Percentiles rank a stretch among this genome's conserved stretches.
These are phyloP conservation scores for Bonia amplexicaulis DNA, from an alignment of 176 grass and related monocot genomes.

Conservation along the genomic window DNA sequence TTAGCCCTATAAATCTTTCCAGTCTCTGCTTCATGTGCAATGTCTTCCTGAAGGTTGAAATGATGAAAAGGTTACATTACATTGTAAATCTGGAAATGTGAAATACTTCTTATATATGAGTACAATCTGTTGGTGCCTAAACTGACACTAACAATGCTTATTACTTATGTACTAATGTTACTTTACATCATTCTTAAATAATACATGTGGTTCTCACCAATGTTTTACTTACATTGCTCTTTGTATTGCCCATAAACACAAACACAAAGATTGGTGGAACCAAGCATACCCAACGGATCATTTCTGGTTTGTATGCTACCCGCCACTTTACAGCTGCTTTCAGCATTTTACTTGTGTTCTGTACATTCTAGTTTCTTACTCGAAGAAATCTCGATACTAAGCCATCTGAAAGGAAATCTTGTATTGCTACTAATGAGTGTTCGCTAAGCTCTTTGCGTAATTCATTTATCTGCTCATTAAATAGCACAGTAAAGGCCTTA, in stretches of 20 bases:
- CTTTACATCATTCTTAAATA: not conserved
- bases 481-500: not conserved
- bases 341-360: constrained; percentile 71
- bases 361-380: constrained; percentile 61
- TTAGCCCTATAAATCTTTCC: constrained; percentile 82
- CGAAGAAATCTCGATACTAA: constrained; percentile 47
- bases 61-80: not conserved
- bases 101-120: not conserved
- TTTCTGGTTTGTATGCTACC: constrained; percentile 54
- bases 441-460: constrained; percentile 39
- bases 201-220: not conserved
- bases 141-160: not conserved
- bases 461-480: constrained; percentile 54
- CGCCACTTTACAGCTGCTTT: constrained; percentile 70
- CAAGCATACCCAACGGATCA: constrained; percentile 52
- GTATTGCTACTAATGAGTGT: constrained; percentile 26
- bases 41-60: constrained; percentile 50
- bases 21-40: constrained; percentile 67
- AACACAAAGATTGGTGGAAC: not conserved
- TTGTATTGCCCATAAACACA: not conserved
- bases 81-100: not conserved
- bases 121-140: not conserved
- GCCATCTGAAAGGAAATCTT: constrained; percentile 59
- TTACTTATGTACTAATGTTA: not conserved
- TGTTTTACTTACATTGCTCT: not conserved